These are phyloP conservation scores for Neurospora terricola DNA, from an alignment of 495 filamentous ascomycete species.

Conservation along the genomic window DNA sequence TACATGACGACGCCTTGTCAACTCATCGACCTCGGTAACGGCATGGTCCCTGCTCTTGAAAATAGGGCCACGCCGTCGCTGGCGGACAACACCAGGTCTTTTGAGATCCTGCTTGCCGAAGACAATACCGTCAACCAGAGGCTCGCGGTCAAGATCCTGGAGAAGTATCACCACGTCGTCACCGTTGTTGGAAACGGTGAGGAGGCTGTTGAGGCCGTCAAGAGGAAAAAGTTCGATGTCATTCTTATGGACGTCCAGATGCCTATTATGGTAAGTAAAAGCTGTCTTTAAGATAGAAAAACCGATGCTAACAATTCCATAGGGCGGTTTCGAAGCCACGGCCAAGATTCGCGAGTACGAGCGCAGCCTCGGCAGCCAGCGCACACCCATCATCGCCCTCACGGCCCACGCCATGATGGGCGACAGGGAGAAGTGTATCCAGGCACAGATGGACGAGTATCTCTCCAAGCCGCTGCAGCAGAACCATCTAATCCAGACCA, in stretches of 20 bases:
- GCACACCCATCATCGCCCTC: conserved; percentile 92
- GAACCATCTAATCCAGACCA: conserved; percentile 97
- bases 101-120: conserved; percentile 92
- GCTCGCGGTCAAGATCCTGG: conserved; percentile 90
- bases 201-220: conserved; percentile 83
- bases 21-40: conserved; percentile 91
- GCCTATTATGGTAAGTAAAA: conserved; percentile 76
- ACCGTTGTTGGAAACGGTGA: conserved; percentile 92
- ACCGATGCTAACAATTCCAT: conserved; percentile 19
- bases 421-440: conserved; percentile 95
- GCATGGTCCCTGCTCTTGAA: conserved; percentile 95
- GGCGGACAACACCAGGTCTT: conserved; percentile 89
- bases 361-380: conserved; percentile 58
- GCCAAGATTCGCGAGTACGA: conserved; percentile 96
- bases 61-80: conserved; percentile 85
- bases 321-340: conserved; percentile 96
- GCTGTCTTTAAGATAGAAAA: conserved; percentile 1
- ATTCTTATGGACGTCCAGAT: conserved; percentile 99
- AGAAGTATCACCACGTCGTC: conserved; percentile 95
- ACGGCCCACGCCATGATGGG: conserved; percentile 99
- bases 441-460: conserved; percentile 99
- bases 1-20: conserved; percentile 98
- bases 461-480: conserved; percentile 96
- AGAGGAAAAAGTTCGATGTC: conserved; percentile 85
- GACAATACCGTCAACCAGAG: conserved; percentile 98